Base-by-base conservation (phyloP, 2,329 filamentous ascomycete species). In the Monosporascus sp. region DNA sequence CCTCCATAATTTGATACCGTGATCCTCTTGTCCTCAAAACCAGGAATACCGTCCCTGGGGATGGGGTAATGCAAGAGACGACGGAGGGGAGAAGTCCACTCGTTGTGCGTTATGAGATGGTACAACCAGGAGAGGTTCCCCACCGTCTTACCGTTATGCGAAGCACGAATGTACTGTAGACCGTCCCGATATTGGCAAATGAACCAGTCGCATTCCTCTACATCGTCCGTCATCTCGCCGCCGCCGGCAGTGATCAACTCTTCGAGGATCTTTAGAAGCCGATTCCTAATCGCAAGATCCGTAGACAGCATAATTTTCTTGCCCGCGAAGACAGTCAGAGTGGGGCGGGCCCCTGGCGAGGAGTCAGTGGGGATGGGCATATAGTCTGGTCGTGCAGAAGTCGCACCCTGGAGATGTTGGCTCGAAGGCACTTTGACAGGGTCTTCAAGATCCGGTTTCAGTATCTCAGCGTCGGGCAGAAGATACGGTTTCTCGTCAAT, bases 1-100 rank as follows among this genome's bases (percentile, higher is more conserved):
- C 94, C 94, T 46, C 91, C 91, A 67, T 99, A 99, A 70, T 97
- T 99, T 6, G 94, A 97, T 6, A 99, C 79, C 53, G 91, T 96
- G 64, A 99, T 94, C 50, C 80, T 84, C 68, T 88, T 78, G 7
- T 80, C 77, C 54, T 87, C 71, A 66, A 99, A 97, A 0, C 90
- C 92, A 0, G 87, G 83, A 37, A 99, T 85, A 1, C 90, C 89
- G 8, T 85, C 69, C 47, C 81, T 82, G 5, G 92, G 89, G 15
- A 96, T 68, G 0, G 94, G 94, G 61, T 99, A 99, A 67, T 99
- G 94, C 24, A 99, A 77, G 31, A 97, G 78, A 49, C 91, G 86
- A 44, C 85, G 84, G 54, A 91, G 76, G 0, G 94, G 93, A 14
- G 88, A 92, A 2, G 89, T 93, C 89, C 92, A 99, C 57, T 85